Base-by-base conservation (phyloP, 768 basidiomycete genomes). In the Russula foetens region DNA sequence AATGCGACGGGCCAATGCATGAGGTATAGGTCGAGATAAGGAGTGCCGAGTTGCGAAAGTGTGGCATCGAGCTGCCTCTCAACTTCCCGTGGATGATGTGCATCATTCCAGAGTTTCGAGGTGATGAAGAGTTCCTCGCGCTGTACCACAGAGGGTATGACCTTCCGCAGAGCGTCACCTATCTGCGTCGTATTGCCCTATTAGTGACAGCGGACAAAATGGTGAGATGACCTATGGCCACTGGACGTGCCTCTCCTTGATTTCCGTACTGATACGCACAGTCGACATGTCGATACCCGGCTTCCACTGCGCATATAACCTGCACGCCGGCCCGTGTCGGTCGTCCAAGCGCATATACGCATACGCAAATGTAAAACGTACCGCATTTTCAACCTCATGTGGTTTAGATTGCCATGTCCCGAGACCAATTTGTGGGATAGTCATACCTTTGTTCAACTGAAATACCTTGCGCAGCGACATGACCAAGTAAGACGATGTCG, bases 211-310 rank as follows among this genome's bases (percentile, higher is more conserved):
- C 11, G 14, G 19, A 41, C 31, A 33, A 26, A 19, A 12, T 11
- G n/a, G 23, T 1, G 28, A 19, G 4, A 35, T 11, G 7, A 29
- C 29, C 7, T 23, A n/a, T 24, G 24, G 2, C 63, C 44, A 11
- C 2, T 19, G 35, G 15, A 46, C 67, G 58, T 52, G 74, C 74
- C 72, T 88, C 88, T 59, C 83, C 77, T 71, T 92, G 91, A 72
- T 93, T 94, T 63, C 76, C 69, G 73, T 93, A 93, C 49, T 88
- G 76, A 81, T 81, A 81, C 3, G 91, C 92, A 21, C 89, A 80
- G 72, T 95, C 92, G 64, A 95, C 81, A 72, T 95, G 92, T 51
- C 89, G 79, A 71, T 92, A 93, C 1, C 90, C 90, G 29, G 80
- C 79, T 54, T 79, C 76, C 35, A 94, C 79, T 29, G 92, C 91